Evolutionary conservation across 768 basidiomycete genomes (phyloP).

Genomic region (Tricholoma furcatifolium): DNA sequence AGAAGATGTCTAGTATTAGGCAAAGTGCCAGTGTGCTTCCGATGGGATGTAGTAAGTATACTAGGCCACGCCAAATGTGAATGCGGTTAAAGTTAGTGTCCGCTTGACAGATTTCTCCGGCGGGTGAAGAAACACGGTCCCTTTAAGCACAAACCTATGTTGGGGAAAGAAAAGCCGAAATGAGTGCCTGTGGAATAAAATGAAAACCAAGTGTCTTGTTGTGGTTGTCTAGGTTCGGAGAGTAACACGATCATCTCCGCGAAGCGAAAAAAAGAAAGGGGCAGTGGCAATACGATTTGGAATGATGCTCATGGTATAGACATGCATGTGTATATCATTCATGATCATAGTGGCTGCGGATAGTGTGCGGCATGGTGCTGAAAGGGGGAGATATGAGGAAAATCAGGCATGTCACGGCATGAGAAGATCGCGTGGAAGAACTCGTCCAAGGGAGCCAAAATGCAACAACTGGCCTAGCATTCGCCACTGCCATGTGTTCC

Average conservation of each 20-base stretch:
- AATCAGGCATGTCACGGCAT: slow-evolving; percentile 35
- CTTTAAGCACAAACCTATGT: slow-evolving; percentile 8
- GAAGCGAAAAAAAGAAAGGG: slow-evolving; percentile 15
- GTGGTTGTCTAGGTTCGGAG: slow-evolving; percentile 13
- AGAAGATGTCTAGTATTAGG: slow-evolving; percentile 7
- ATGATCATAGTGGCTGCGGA: slow-evolving; percentile 16
- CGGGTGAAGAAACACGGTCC: slow-evolving; percentile 12
- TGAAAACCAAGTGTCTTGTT: slow-evolving; percentile 7
- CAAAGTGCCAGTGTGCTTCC: slow-evolving; percentile 2
- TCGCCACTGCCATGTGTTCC: slow-evolving; percentile 41
- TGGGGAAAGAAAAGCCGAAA: slow-evolving; percentile 16
- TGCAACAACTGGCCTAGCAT: slow-evolving; percentile 10
- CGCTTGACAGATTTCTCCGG: slow-evolving; percentile 19
- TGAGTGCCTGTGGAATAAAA: slow-evolving; percentile 14
- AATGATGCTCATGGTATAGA: slow-evolving; percentile 13
- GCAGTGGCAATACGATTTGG: slow-evolving; percentile 15
- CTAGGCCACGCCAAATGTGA: slow-evolving; percentile 5
- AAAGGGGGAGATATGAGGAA: slow-evolving; percentile 19
- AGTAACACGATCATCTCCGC: slow-evolving; percentile 38
- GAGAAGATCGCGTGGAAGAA: slow-evolving; percentile 30
- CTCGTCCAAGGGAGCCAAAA: slow-evolving; percentile 12
- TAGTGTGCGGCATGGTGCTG: slow-evolving; percentile 19
- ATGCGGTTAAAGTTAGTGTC: slow-evolving; percentile 13
- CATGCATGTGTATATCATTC: slow-evolving; percentile 17
- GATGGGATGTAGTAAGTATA: slow-evolving; percentile 1